Conservation (phyloP, 805 yeast genomes). For the Yamadazyma laniorum region DNA sequence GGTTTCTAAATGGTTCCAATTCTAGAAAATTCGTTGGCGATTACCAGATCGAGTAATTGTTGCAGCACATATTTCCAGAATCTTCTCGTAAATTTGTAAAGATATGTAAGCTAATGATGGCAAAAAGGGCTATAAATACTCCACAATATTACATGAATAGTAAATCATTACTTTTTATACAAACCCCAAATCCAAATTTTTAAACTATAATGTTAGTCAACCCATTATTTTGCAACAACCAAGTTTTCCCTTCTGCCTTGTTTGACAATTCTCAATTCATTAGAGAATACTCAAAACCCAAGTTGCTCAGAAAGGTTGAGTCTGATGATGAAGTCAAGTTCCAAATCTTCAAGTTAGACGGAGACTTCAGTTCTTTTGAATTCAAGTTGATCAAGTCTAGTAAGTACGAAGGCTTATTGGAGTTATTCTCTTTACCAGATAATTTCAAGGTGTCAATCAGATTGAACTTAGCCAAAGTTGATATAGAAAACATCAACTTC, state of each 20-base stretch:
- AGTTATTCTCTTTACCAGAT: conserved; percentile 28
- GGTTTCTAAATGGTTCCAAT: conserved; percentile 1
- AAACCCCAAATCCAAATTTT: too few species aligned
- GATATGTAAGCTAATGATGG: not conserved
- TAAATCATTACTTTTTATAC: too few species aligned
- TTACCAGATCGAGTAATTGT: conserved; percentile 1
- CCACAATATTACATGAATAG: too few species aligned
- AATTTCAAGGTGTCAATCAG: conserved; percentile 31
- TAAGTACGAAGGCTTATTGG: conserved; percentile 33
- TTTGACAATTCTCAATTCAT: conserved; percentile 7
- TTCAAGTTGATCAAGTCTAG: conserved; percentile 25
- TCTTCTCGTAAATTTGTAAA: conserved; percentile 8
- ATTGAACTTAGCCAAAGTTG: conserved; percentile 29
- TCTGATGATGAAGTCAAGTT: conserved; percentile 33
- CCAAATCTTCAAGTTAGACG: conserved; percentile 34
- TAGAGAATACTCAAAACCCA: conserved; percentile 19
- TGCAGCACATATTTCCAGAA: conserved; percentile 9
- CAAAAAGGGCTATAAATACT: conserved; percentile 6
- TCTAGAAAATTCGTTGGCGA: conserved; percentile 3
- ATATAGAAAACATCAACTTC: conserved; percentile 33
- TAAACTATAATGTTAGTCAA: conserved; percentile 16
- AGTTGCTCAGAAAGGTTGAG: conserved; percentile 36
- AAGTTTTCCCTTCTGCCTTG: conserved; percentile 8
- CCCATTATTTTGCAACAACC: conserved; percentile 15
- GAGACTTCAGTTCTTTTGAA: conserved; percentile 34